Evolutionary conservation across 2,329 filamentous ascomycete species (phyloP), one percentile per base, ranked within the genome.

Genomic region (Gaeumannomyces sp.): DNA sequence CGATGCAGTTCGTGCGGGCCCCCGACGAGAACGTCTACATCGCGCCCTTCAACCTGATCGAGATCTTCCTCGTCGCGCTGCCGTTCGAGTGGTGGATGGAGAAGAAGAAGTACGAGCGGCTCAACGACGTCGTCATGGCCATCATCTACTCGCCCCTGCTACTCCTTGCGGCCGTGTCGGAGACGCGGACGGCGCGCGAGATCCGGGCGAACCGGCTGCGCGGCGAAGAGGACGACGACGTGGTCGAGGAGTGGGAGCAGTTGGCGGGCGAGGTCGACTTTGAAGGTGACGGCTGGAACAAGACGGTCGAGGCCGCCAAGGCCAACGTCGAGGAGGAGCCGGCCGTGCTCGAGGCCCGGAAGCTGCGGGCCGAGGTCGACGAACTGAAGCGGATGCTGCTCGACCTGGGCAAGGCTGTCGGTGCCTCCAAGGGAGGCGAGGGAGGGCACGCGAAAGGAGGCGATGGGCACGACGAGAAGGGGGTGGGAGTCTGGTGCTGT

Each of bases 1-100:
- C 95, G 0, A 92, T 98, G 84, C 93, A 96, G 72, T 99, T 97
- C 72, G 92, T 98, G 25, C 91, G 95, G 61, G 95, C 95, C 0
- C 95, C 95, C 0, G 95, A 99, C 71, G 95, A 99, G 76, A 99
- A 99, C 70, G 95, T 99, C 64, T 99, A 95, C 77, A 97, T 99
- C 72, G 89, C 95, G 0, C 95, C 95, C 0, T 91, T 99, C 77
- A 99, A 99, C 75, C 83, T 99, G 2, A 85, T 99, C 66, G 95
- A 99, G 75, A 88, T 98, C 25, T 81, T 97, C 67, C 80, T 85
- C 67, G 84, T 97, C 3, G 85, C 90, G 56, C 73, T 96, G 0
- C 91, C 91, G 0, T 89, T 96, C 64, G 95, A 98, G 79, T 99
- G 95, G 95, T 99, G 94, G 95, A 83, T 99, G 81, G 79, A 85